Conservation (phyloP, 176 grass and related monocot genomes). For the Triticum turgidum region DNA sequence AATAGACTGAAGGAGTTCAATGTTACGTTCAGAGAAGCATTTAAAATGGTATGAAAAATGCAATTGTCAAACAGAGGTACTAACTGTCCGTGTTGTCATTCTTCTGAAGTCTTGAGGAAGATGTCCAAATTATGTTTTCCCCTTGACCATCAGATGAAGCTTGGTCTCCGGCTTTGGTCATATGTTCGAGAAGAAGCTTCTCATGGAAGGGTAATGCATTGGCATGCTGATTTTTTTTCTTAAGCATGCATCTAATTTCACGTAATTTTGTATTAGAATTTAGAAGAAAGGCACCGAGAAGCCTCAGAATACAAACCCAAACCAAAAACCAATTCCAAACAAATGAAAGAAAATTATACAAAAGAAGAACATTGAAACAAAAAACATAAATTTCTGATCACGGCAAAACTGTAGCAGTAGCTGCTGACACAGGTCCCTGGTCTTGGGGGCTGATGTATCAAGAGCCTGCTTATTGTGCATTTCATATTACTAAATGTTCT, state of each 20-base stretch:
- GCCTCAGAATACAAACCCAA: neutral
- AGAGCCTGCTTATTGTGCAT: slow-evolving; percentile 1
- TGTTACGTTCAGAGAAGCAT: slow-evolving; percentile 87
- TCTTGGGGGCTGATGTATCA: neutral
- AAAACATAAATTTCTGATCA: neutral
- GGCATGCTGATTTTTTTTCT: neutral
- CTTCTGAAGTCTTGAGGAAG: slow-evolving; percentile 21
- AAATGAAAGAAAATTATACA: neutral
- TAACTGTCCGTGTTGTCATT: slow-evolving; percentile 10
- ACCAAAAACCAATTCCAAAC: neutral
- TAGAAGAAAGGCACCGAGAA: neutral
- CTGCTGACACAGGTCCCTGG: neutral
- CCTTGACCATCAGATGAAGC: slow-evolving; percentile 56
- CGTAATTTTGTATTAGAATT: neutral
- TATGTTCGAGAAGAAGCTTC: slow-evolving; percentile 98
- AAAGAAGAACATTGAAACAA: neutral
- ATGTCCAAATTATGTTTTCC: slow-evolving; percentile 17
- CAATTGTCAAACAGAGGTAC: slow-evolving; percentile 13
- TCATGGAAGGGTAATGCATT: slow-evolving; percentile 76
- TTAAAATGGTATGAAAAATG: slow-evolving; percentile 70
- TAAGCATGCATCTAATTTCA: neutral
- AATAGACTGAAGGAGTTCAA: slow-evolving; percentile 94
- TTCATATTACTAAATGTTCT: slow-evolving; percentile 32
- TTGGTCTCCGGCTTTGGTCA: slow-evolving; percentile 97
- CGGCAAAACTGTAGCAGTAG: neutral